Conservation (phyloP, 2,329 filamentous ascomycete genomes). For the Chlorencoelia australis region DNA sequence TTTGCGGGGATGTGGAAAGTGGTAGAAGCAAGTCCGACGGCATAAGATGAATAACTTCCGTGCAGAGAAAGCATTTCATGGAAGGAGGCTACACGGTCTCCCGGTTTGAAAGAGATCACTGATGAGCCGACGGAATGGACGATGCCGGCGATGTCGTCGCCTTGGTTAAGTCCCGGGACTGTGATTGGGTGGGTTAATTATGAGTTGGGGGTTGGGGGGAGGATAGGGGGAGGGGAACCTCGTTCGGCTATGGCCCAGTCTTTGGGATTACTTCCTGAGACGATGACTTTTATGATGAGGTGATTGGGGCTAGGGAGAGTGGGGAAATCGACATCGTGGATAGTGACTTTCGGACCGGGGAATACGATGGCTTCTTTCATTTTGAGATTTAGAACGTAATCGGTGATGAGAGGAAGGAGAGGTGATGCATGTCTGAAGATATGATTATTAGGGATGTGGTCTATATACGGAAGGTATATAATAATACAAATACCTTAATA, state of each 20-base stretch:
- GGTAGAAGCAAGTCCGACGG: constrained; percentile 41
- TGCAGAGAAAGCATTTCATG: constrained; percentile 38
- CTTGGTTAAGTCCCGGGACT: too few relatives aligned
- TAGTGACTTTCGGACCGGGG: background rate
- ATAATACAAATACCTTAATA: too few relatives aligned
- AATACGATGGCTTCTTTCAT: background rate
- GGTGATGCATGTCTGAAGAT: too few relatives aligned
- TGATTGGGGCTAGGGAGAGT: background rate
- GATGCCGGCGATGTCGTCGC: constrained; percentile 36
- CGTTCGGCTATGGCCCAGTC: background rate
- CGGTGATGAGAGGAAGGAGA: too few relatives aligned
- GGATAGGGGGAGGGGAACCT: too few relatives aligned
- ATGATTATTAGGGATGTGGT: too few relatives aligned
- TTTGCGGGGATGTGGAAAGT: constrained; percentile 32
- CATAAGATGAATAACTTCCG: constrained; percentile 50
- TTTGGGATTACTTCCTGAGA: background rate
- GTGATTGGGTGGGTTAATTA: background rate
- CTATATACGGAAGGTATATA: too few relatives aligned
- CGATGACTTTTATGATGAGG: constrained; percentile 30
- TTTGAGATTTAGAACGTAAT: too few relatives aligned
- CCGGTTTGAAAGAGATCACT: constrained; percentile 34
- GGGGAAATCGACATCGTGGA: background rate
- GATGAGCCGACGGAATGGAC: constrained; percentile 36
- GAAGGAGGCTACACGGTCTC: constrained; percentile 36
- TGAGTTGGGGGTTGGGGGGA: background rate